Evolutionary conservation across 495 filamentous ascomycete species (phyloP).

Genomic region (Penicillium bialowiezense): DNA sequence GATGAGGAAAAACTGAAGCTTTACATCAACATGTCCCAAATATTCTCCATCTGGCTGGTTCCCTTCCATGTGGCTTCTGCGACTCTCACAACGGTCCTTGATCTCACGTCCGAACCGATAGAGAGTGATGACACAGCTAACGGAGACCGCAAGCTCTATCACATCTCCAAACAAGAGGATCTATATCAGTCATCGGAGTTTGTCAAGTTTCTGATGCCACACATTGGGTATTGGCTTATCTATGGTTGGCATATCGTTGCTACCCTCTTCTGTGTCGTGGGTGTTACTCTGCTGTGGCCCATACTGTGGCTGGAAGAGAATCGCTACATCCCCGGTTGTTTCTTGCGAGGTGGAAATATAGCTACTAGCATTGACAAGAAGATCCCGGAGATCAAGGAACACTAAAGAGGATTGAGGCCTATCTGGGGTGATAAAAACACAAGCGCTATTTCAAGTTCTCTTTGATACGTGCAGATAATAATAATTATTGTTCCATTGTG

Average conservation of each 20-base stretch:
- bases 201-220: conserved; percentile 59
- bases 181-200: conserved; percentile 79
- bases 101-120: conserved; percentile 42
- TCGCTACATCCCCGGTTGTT: conserved; percentile 17
- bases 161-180: conserved; percentile 74
- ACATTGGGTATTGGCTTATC: conserved; percentile 43
- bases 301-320: conserved; percentile 51
- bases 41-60: conserved; percentile 73
- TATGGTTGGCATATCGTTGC: conserved; percentile 59
- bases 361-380: conserved; percentile 24
- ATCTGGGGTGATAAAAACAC: neutral
- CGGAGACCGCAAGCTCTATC: conserved; percentile 47
- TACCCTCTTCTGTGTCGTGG: conserved; percentile 59
- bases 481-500: neutral
- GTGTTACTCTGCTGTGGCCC: conserved; percentile 50
- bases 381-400: conserved; percentile 26
- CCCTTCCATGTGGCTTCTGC: conserved; percentile 69
- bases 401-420: neutral
- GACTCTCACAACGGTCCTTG: conserved; percentile 69
- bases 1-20: conserved; percentile 62
- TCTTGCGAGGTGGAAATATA: conserved; percentile 26
- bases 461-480: neutral
- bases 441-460: neutral
- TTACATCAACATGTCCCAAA: conserved; percentile 68
- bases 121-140: conserved; percentile 22